Conservation (phyloP, 2,329 filamentous ascomycete genomes). For the Boeremia lycopersici region DNA sequence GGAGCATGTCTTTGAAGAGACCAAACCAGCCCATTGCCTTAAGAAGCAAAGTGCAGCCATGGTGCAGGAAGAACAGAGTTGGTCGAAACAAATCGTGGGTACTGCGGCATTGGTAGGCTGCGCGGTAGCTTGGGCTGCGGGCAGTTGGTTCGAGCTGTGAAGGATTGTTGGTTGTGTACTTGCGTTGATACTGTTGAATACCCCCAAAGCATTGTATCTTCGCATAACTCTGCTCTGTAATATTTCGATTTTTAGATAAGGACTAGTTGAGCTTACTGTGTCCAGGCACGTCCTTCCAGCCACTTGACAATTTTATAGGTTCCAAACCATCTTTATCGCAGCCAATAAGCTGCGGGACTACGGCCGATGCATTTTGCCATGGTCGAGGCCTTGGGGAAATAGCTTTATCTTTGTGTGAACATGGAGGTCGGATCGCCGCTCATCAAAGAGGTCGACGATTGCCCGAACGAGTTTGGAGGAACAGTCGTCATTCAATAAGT, state of each 20-base stretch:
- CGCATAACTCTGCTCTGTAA: background rate
- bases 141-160: slow-evolving; percentile 46
- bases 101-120: slow-evolving; percentile 48
- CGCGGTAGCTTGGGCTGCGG: slow-evolving; percentile 49
- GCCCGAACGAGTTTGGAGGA: no score
- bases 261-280: no score
- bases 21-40: slow-evolving; percentile 20
- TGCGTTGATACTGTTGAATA: slow-evolving; percentile 10
- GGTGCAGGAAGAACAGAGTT: slow-evolving; percentile 45
- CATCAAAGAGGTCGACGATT: no score
- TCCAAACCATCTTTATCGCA: no score
- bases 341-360: no score
- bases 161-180: background rate
- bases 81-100: slow-evolving; percentile 50
- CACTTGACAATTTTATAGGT: no score
- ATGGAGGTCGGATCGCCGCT: background rate
- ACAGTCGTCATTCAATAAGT: no score
- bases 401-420: background rate
- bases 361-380: background rate
- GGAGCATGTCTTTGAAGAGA: slow-evolving; percentile 33
- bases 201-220: slow-evolving; percentile 4
- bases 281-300: no score
- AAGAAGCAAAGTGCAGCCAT: slow-evolving; percentile 43
- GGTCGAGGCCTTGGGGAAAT: background rate
- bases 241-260: background rate